Evolutionary conservation across 2,329 filamentous ascomycete genomes (phyloP), one percentile per base, ranked within the genome.

Genomic region (Neonectria punicea): DNA sequence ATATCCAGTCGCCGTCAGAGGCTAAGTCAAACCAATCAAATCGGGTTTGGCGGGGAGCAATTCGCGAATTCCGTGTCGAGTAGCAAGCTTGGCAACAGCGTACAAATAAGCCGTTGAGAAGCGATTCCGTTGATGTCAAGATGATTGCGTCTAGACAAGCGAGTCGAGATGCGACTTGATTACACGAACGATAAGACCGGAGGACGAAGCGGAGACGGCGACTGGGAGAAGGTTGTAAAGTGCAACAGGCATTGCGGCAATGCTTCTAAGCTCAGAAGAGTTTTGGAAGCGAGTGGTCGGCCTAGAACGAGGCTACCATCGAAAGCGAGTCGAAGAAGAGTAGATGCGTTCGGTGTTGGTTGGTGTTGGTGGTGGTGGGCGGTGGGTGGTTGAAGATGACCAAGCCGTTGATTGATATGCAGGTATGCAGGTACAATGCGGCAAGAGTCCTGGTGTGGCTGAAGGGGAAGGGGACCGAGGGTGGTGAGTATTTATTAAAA

Each of bases 181-280:
- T 84, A 83, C 83, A 86, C 83, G 78, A 82, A 83, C 78, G 83
- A 87, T 83, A 77, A 82, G 79, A 86, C 86, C 85, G 86, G 86
- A 83, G 77, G 85, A 87, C 86, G 81, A 83, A 81, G 83, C 85
- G 80, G 82, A 85, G 86, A 86, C 82, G 85, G 84, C 87, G 87
- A 90, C 88, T 89, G 87, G 85, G 82, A 80, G 82, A 77, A 77
- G 72, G 74, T 74, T 74, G 74, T 77, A 78, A 80, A 79, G 81
- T 83, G 80, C 84, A 87, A 88, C 76, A 85, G 82, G 83, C 88
- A 90, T 90, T 75, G 82, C 88, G 78, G 73, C 70, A 79, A 76
- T 76, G 75, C 77, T 79, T 75, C 72, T 61, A 71, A 64, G 61
- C 62, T 72, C 68, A 68, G 66, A 58, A 58, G 39, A 65, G 71